Conservation (phyloP, 176 grass and related monocot genomes). For the Coix lacrymajobi region DNA sequence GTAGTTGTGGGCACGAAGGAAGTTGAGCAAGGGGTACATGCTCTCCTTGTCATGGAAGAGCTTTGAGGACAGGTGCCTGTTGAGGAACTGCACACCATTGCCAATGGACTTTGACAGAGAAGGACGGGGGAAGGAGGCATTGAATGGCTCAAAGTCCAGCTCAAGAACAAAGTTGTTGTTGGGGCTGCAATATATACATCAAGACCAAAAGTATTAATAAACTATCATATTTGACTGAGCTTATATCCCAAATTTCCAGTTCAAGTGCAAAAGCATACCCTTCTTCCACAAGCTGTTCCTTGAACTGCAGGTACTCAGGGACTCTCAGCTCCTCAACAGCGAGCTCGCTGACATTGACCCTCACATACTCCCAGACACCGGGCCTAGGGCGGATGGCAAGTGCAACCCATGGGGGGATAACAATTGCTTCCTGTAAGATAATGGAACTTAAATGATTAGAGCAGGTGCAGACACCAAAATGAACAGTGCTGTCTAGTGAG, state of each 20-base stretch:
- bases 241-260: neutral
- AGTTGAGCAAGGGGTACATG: constrained; percentile 94
- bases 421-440: constrained; percentile 71
- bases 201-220: neutral
- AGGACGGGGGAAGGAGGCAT: constrained; percentile 88
- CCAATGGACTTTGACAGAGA: constrained; percentile 96
- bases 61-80: constrained; percentile 94
- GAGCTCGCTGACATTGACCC: constrained; percentile 79
- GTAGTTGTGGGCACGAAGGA: constrained; percentile 89
- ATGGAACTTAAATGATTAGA: neutral
- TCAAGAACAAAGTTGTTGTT: constrained; percentile 78
- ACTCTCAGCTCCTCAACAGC: constrained; percentile 85
- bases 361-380: constrained; percentile 93
- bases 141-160: constrained; percentile 98
- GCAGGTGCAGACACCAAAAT: neutral
- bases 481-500: neutral
- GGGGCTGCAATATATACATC: constrained; percentile 21
- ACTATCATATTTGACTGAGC: neutral
- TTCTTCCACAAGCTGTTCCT: constrained; percentile 88
- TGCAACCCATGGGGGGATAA: constrained; percentile 84
- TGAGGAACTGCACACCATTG: constrained; percentile 99
- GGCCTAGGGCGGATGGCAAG: constrained; percentile 91
- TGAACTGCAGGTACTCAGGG: constrained; percentile 96
- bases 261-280: constrained; percentile 40
- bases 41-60: constrained; percentile 97